Evolutionary conservation across 1,284 basidiomycete genomes (phyloP).

Genomic region (Marasmius fiardii): DNA sequence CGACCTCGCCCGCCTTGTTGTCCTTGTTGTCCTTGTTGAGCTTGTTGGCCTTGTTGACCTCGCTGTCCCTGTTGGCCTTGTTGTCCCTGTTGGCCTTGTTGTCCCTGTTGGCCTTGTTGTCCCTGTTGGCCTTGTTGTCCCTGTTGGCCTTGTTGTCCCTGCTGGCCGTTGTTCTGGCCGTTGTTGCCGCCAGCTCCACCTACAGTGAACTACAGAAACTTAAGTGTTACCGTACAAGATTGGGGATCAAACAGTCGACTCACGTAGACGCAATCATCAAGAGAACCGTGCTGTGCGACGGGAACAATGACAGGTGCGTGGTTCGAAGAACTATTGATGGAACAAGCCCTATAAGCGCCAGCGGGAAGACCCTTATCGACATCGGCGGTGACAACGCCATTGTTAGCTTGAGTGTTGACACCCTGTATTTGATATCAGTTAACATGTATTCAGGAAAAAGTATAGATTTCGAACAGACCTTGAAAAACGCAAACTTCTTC

Average conservation of each 20-base stretch:
- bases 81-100: conserved; percentile 11
- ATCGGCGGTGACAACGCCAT: conserved; percentile 47
- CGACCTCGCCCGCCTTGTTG: not conserved
- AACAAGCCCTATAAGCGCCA: conserved; percentile 58
- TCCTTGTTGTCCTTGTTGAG: conserved; percentile 1
- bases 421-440: too few relatives aligned
- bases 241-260: not conserved
- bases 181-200: not conserved
- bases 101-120: not conserved
- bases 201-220: not conserved
- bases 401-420: conserved; percentile 44
- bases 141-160: not conserved
- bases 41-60: not conserved
- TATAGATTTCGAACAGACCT: conserved; percentile 42
- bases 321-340: conserved; percentile 58
- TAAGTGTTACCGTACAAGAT: too few relatives aligned
- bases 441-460: too few relatives aligned
- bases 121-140: not conserved
- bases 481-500: too few relatives aligned
- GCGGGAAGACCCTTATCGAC: conserved; percentile 56
- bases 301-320: conserved; percentile 66
- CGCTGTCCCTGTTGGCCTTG: conserved; percentile 9
- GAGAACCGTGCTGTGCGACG: conserved; percentile 43
- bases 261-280: conserved; percentile 43
- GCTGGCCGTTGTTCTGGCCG: not conserved